Evolutionary conservation across 164 flowering plant species (phyloP).

Genomic region (Protea cynaroides): DNA sequence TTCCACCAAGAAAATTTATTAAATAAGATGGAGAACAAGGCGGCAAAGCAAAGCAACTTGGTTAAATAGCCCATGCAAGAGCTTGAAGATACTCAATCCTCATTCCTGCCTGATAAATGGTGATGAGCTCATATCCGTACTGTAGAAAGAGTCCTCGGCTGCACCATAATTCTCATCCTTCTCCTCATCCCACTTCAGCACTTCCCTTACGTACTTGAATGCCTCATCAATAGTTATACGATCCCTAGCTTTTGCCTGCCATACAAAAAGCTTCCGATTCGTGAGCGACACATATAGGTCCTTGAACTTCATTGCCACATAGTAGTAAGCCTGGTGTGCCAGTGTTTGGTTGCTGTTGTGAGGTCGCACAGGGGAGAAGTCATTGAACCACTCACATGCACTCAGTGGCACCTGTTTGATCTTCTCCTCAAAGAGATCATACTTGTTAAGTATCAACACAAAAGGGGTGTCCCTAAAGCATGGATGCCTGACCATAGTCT

Average conservation of each 20-base stretch:
- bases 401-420: slow-evolving; percentile 46
- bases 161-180: slow-evolving; percentile 59
- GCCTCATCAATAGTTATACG: slow-evolving; percentile 73
- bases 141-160: slow-evolving; percentile 81
- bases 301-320: slow-evolving; percentile 92
- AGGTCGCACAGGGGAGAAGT: slow-evolving; percentile 73
- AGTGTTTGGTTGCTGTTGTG: slow-evolving; percentile 64
- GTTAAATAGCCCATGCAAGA: neutral
- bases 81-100: neutral
- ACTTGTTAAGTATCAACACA: slow-evolving; percentile 80
- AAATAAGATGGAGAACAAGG: too few relatives aligned
- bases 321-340: slow-evolving; percentile 88
- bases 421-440: slow-evolving; percentile 90
- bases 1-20: too few relatives aligned
- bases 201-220: slow-evolving; percentile 85
- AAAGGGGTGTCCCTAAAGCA: slow-evolving; percentile 88
- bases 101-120: slow-evolving; percentile 57
- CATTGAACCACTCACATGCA: slow-evolving; percentile 83
- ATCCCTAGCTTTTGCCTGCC: slow-evolving; percentile 82
- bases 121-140: slow-evolving; percentile 87
- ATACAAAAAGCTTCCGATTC: slow-evolving; percentile 71
- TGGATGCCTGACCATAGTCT: slow-evolving; percentile 70
- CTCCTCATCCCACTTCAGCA: slow-evolving; percentile 96
- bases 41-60: neutral
- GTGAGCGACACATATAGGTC: slow-evolving; percentile 81